A percentile compares a stretch with the other conserved stretches of the same genome.
Evolutionary conservation across 73 alveolate species (phyloP).

Genomic region (Halteria grandinella): DNA sequence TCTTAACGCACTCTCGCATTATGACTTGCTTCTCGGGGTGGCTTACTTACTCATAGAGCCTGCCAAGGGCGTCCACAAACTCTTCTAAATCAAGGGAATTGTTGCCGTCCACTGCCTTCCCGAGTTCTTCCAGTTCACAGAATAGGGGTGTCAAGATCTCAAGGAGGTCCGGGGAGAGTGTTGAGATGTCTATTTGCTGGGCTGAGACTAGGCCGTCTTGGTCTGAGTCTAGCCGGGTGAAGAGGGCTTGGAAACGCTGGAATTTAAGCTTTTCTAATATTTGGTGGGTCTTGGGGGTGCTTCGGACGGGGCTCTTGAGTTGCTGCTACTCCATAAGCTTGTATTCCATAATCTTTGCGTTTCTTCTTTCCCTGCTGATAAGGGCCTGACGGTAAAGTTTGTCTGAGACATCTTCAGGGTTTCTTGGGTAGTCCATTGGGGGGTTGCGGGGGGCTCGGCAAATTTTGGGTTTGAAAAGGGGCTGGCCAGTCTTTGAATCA

Average conservation of each 20-base stretch:
- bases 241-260: constrained; percentile 42
- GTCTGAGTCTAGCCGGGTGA: constrained; percentile 52
- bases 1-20: too few relatives aligned
- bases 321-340: too few relatives aligned
- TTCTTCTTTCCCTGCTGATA: too few relatives aligned
- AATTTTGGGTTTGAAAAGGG: too few relatives aligned
- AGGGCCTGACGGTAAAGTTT: too few relatives aligned
- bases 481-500: too few relatives aligned
- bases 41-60: constrained; percentile 31
- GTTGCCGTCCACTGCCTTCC: constrained; percentile 14
- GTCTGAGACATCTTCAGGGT: too few relatives aligned
- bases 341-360: too few relatives aligned
- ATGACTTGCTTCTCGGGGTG: constrained; percentile 28
- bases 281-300: too few relatives aligned
- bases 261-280: constrained; percentile 40
- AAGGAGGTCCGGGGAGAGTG: constrained; percentile 48
- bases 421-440: too few relatives aligned
- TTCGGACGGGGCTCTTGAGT: too few relatives aligned
- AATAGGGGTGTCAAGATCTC: constrained; percentile 58
- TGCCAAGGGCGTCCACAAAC: constrained; percentile 44
- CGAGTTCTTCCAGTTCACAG: constrained; percentile 70
- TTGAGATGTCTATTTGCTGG: constrained; percentile 56
- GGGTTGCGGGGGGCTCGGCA: too few relatives aligned
- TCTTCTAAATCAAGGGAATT: constrained; percentile 41
- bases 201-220: constrained; percentile 73